Percentiles rank a stretch among this genome's conserved stretches.
These are phyloP conservation scores for Coriolopsis trogii DNA, from an alignment of 1,284 basidiomycete species.

Conservation along the genomic window DNA sequence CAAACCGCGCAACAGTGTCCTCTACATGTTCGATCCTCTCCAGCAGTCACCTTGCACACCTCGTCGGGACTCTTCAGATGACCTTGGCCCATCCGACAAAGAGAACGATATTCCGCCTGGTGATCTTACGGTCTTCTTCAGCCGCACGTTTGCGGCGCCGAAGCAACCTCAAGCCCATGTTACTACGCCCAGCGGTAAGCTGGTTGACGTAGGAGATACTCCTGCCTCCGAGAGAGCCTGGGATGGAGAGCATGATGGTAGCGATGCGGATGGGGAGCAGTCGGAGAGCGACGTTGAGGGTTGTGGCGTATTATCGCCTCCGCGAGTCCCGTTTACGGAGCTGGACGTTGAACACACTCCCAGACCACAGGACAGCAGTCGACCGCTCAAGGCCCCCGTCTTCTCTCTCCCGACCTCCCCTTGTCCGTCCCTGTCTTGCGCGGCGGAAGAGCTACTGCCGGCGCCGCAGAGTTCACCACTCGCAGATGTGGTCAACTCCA, in stretches of 20 bases:
- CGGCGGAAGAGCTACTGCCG: slow-evolving; percentile 17
- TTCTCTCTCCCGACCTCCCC: slow-evolving; percentile 3
- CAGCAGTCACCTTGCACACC: slow-evolving; percentile 25
- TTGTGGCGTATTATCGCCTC: neutral
- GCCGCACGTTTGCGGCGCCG: slow-evolving; percentile 39
- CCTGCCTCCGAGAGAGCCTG: slow-evolving; percentile 34
- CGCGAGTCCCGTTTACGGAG: slow-evolving; percentile 23
- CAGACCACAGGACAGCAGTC: slow-evolving; percentile 6
- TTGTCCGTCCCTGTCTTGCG: slow-evolving; percentile 1
- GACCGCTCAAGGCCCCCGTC: slow-evolving; percentile 3
- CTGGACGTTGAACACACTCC: slow-evolving; percentile 23
- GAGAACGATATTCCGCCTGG: slow-evolving; percentile 53
- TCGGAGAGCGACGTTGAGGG: slow-evolving; percentile 7
- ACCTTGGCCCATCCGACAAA: slow-evolving; percentile 52
- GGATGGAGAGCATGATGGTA: slow-evolving; percentile 25
- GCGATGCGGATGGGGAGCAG: slow-evolving; percentile 20
- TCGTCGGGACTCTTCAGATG: slow-evolving; percentile 31
- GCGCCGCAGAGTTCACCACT: slow-evolving; percentile 37
- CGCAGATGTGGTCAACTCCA: slow-evolving; percentile 39
- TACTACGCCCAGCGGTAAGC: slow-evolving; percentile 47
- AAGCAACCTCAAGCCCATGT: slow-evolving; percentile 21
- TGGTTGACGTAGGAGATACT: slow-evolving; percentile 62
- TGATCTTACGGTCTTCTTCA: slow-evolving; percentile 53
- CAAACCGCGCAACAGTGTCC: slow-evolving; percentile 48
- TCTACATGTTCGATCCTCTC: slow-evolving; percentile 63